Conservation (phyloP, 2,329 filamentous ascomycete genomes). For the Cordyceps tenuipes region DNA sequence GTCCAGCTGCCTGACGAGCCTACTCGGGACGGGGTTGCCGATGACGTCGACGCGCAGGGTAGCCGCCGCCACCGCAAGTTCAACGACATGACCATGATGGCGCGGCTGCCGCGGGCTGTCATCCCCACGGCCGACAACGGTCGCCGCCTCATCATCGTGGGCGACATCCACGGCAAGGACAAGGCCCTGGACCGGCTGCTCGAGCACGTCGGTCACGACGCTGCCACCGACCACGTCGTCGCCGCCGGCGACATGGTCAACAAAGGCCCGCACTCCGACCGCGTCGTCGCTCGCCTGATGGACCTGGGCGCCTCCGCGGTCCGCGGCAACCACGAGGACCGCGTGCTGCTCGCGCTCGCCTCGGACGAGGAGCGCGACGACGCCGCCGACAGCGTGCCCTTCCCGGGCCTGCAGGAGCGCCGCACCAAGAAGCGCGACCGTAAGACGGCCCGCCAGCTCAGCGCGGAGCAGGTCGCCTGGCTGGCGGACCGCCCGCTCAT, state of each 20-base stretch:
- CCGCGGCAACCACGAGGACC: conserved; percentile 88
- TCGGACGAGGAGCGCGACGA: not conserved
- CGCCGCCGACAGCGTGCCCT: not conserved
- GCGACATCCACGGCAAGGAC: conserved; percentile 88
- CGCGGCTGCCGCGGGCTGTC: conserved; percentile 22
- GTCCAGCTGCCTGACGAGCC: conserved; percentile 17
- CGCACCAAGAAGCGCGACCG: conserved; percentile 4
- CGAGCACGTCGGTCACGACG: conserved; percentile 54
- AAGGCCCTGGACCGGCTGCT: conserved; percentile 59
- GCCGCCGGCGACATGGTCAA: conserved; percentile 72
- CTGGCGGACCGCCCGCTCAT: conserved; percentile 69
- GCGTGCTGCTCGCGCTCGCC: conserved; percentile 60
- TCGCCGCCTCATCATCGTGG: conserved; percentile 68
- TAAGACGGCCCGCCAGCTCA: conserved; percentile 24
- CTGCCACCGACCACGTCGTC: conserved; percentile 58
- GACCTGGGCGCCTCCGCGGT: conserved; percentile 69
- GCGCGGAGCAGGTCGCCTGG: conserved; percentile 56
- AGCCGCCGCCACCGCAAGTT: conserved; percentile 18
- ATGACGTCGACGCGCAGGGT: conserved; percentile 17
- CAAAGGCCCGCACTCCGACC: conserved; percentile 77
- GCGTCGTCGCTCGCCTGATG: conserved; percentile 69
- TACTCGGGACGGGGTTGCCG: conserved; percentile 16
- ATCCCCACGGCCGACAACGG: conserved; percentile 28
- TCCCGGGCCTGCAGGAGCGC: not conserved
- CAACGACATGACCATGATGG: conserved; percentile 23